Percentiles rank a stretch among this genome's conserved stretches.
phyloP scores from a whole-genome alignment of 106 monocot species.

The Ottelia alismoides region DNA sequence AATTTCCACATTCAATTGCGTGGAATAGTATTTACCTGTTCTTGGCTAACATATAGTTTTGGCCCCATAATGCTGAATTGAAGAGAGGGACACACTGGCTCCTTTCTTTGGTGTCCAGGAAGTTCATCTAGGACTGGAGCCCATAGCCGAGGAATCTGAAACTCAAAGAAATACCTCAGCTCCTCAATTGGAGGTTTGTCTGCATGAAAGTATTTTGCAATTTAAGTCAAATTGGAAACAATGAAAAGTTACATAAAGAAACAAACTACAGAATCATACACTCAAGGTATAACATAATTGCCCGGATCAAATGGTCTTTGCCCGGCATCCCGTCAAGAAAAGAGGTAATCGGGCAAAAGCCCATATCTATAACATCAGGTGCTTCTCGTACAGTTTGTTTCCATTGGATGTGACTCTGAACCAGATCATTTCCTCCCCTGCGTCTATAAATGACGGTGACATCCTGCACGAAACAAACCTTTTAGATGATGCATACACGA shows the following conservation, averaged over 20 bases:
- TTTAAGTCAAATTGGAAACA: too few relatives aligned
- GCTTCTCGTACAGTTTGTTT: conserved; percentile 33
- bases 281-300: conserved; percentile 67
- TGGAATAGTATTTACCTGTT: too few relatives aligned
- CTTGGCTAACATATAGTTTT: conserved; percentile 75
- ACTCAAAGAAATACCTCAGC: conserved; percentile 62
- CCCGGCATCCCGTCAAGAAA: conserved; percentile 63
- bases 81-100: conserved; percentile 62
- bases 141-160: conserved; percentile 64
- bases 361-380: conserved; percentile 72
- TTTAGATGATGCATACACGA: too few relatives aligned
- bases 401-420: conserved; percentile 57
- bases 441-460: conserved; percentile 77
- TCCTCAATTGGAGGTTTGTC: conserved; percentile 82
- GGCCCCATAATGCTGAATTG: conserved; percentile 86
- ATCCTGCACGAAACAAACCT: conserved; percentile 64
- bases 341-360: conserved; percentile 53
- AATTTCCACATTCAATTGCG: too few relatives aligned
- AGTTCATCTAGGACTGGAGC: conserved; percentile 47
- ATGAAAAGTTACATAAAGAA: background rate
- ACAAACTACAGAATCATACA: conserved; percentile 17
- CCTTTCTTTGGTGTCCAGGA: conserved; percentile 58
- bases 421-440: conserved; percentile 66
- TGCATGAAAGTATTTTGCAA: too few relatives aligned
- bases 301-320: conserved; percentile 60